These are phyloP conservation scores for Petunia secreta DNA, from an alignment of 257 asterid species.

Conservation along the genomic window DNA sequence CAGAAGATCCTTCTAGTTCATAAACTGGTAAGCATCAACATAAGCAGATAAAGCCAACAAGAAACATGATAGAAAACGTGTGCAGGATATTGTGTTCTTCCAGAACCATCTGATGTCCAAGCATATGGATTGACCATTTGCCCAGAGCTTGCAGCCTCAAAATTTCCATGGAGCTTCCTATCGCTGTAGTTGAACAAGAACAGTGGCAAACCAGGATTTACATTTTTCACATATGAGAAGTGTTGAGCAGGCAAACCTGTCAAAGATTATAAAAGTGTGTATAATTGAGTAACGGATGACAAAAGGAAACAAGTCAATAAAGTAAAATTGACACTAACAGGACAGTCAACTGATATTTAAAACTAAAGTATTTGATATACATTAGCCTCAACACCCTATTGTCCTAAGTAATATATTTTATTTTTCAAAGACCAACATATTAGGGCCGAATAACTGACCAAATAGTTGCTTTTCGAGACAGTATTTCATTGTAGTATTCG, in stretches of 20 bases:
- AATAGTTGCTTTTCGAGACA: constrained; percentile 45
- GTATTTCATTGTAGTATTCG: constrained; percentile 35
- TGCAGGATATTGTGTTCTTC: constrained; percentile 73
- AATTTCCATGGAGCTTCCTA: constrained; percentile 70
- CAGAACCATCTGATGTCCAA: constrained; percentile 77
- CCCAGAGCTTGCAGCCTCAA: constrained; percentile 88
- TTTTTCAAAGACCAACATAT: neutral
- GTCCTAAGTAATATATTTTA: neutral
- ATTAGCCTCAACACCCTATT: neutral
- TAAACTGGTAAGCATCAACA: neutral
- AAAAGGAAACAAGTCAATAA: neutral
- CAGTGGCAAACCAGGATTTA: constrained; percentile 77
- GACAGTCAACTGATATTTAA: neutral
- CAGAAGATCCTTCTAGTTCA: neutral
- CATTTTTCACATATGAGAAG: constrained; percentile 65
- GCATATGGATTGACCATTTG: constrained; percentile 79
- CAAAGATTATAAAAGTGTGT: constrained; percentile 27
- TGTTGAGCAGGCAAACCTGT: constrained; percentile 78
- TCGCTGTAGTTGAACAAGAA: constrained; percentile 77
- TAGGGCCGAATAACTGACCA: constrained; percentile 36
- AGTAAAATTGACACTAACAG: neutral
- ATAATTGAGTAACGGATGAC: neutral
- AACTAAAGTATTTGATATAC: neutral
- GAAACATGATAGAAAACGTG: constrained; percentile 56
- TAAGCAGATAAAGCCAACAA: constrained; percentile 21